Base-by-base conservation (phyloP, 2,329 filamentous ascomycete species). In the Didymella lethalis region DNA sequence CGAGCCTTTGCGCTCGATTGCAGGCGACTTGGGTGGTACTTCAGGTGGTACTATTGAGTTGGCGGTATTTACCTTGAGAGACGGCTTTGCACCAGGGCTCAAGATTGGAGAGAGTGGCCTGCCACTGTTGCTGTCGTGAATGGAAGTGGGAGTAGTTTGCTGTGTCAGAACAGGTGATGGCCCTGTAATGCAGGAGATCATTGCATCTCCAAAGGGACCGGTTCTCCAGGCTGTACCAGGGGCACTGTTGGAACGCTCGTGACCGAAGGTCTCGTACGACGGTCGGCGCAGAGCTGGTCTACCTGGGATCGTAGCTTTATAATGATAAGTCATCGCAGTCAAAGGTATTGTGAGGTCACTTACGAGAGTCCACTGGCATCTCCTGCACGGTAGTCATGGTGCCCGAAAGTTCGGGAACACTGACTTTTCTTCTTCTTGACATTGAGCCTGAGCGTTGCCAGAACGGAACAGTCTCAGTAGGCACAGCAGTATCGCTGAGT, bases 331-430 rank as follows among this genome's bases (percentile, higher is more conserved):
- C n/a, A 41, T 16, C 31, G 26, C 28, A 36, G 28, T 12, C 48
- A 14, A 41, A 28, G 20, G 10, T 7, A 29, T 34, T 14, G 32
- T 31, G 34, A 28, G 8, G 7, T n/a, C 23, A 71, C 76, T 67
- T 74, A 79, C 77, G 77, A 59, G 77, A 78, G 62, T 79, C 77
- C 48, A 78, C 68, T 38, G 70, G 58, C 59, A 68, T 64, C 52
- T 78, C 76, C 54, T 77, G 76, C 20, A 76, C 74, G 4, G 74
- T 78, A 29, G 74, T 73, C 76, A 77, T 78, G 44, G 73, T 75
- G 44, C 64, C 63, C 41, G 73, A 66, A 48, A 79, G 65, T 50
- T 79, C 77, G 32, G 77, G 74, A 29, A 79, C 75, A 61, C 77
- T 79, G 65, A 79, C 69, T 57, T 79, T 78, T 48, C 77, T 70